Evolutionary conservation across 305 asterid species (phyloP).

Genomic region (Fraxinus sp.): DNA sequence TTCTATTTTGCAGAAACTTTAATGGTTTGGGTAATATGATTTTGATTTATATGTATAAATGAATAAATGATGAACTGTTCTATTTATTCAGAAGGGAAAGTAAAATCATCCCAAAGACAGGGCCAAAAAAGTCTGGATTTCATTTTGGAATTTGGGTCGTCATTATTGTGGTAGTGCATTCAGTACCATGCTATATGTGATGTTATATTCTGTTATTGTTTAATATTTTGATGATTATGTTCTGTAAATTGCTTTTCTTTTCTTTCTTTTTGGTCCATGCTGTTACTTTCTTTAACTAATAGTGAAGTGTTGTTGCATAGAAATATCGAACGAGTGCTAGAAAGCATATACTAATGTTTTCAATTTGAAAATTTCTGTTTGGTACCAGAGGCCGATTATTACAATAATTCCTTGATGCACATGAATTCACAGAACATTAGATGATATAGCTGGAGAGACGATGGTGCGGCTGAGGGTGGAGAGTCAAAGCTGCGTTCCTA

Average conservation of each 20-base stretch:
- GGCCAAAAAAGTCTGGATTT: conserved; percentile 27
- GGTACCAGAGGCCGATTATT: not conserved
- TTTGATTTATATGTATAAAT: too few relatives aligned
- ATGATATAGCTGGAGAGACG: too few relatives aligned
- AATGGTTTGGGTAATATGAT: conserved; percentile 31
- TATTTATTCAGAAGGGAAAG: too few relatives aligned
- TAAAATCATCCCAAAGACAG: conserved; percentile 32
- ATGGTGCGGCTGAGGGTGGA: too few relatives aligned
- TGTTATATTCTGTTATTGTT: not conserved
- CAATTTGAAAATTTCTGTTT: not conserved
- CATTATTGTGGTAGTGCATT: too few relatives aligned
- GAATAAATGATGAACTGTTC: too few relatives aligned
- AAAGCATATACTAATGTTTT: not conserved
- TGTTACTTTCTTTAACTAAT: not conserved
- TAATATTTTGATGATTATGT: not conserved
- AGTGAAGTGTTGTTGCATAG: not conserved
- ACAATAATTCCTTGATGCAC: not conserved
- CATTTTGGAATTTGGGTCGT: too few relatives aligned
- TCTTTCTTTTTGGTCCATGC: not conserved
- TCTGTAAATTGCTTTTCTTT: not conserved
- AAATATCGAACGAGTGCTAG: not conserved
- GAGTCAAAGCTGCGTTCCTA: too few relatives aligned
- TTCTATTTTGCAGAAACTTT: conserved; percentile 61
- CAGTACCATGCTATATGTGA: not conserved
- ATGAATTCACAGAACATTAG: not conserved